Base-by-base conservation (phyloP, 805 yeast species). In the Suhomyces tanzawaensis region DNA sequence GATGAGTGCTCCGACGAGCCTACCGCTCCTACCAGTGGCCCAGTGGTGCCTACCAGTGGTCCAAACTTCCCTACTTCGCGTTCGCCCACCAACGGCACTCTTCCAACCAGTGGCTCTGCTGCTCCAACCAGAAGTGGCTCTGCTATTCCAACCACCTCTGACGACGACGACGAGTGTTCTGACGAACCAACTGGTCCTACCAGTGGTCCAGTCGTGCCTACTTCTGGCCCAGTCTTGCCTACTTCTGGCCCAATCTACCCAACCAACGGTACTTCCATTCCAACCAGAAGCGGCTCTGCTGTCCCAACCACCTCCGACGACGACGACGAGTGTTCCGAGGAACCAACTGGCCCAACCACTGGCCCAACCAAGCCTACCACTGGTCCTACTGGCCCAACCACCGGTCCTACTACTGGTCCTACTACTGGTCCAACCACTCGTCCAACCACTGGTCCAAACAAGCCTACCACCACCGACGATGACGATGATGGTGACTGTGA, bases 401-500 rank as follows among this genome's bases (percentile, higher is more conserved):
- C 41, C 17, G 34, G 29, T 19, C n/a, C 30, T 19, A 30, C 19
- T 16, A 22, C 29, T 7, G 21, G 29, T 14, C 29, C 19, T 9
- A 14, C 34, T 16, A 31, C 40, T 9, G 23, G 23, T 11, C 4
- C 19, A 21, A 19, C 7, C 16, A 19, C 35, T 22, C 27, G 7
- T n/a, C 15, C 40, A 3, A 34, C 30, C 24, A 22, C 40, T 3
- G 32, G 26, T 15, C 21, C 35, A 14, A 24, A 33, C 13, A 15
- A 25, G 7, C 32, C 32, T 16, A 13, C 37, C 25, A 33, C 42
- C 21, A 17, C 27, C 23, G 19, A 24, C n/a, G n/a, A 7, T 8
- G 41, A 37, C 19, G 47, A 45, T 17, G 49, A 42, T 8, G 41
- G 32, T 6, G 44, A 41, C 26, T 39, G 42, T 30, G 47, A 40